Percentiles rank a stretch among this genome's conserved stretches.
phyloP scores from a whole-genome alignment of 768 basidiomycete species.

The Collybia nuda region DNA sequence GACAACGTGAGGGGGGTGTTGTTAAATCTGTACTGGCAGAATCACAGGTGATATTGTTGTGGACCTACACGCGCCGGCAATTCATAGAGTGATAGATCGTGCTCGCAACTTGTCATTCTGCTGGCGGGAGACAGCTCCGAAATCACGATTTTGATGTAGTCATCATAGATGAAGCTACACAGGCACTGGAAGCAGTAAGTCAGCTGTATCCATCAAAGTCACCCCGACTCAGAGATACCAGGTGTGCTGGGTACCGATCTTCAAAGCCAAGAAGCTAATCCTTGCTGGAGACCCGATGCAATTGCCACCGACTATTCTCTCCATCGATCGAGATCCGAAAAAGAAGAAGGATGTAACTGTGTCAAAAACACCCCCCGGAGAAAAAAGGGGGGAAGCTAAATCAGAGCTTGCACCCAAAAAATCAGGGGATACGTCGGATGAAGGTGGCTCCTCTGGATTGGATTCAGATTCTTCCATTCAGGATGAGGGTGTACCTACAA shows the following conservation, averaged over 20 bases:
- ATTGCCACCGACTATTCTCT: conserved; percentile 90
- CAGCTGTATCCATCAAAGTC: no score
- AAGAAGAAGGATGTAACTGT: conserved; percentile 3
- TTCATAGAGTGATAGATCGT: conserved; percentile 55
- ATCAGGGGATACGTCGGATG: not conserved
- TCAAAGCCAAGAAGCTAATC: conserved; percentile 87
- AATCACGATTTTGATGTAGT: conserved; percentile 86
- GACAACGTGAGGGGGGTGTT: conserved; percentile 84
- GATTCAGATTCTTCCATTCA: not conserved
- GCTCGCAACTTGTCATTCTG: conserved; percentile 91
- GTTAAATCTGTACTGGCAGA: conserved; percentile 77
- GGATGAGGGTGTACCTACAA: not conserved
- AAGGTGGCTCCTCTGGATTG: not conserved
- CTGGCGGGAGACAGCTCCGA: conserved; percentile 80
- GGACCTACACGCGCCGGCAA: no score
- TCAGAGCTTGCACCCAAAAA: not conserved
- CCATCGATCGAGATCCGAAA: conserved; percentile 45
- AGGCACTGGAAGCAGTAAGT: conserved; percentile 89
- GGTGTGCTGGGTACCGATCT: conserved; percentile 95
- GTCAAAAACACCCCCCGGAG: not conserved
- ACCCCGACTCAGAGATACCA: conserved; percentile 4
- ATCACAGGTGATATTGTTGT: conserved; percentile 50
- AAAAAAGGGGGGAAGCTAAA: not conserved
- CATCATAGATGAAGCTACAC: conserved; percentile 97
- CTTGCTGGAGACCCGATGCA: conserved; percentile 96